Evolutionary conservation across 768 basidiomycete species (phyloP).

Genomic region (Termitomyces sp.): DNA sequence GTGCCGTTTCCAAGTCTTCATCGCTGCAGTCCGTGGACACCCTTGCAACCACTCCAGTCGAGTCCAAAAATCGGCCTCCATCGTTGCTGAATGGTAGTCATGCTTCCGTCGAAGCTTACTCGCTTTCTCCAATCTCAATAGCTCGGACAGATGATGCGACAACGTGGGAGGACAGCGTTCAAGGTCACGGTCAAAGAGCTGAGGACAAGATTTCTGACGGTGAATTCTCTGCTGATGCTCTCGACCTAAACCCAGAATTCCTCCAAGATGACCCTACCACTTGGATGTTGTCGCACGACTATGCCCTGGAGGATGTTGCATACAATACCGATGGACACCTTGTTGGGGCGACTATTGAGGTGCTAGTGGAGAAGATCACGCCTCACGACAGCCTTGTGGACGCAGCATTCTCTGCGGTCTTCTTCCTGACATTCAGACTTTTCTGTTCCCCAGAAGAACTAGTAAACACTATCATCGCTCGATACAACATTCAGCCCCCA

Average conservation of each 20-base stretch:
- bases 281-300: slow-evolving; percentile 72
- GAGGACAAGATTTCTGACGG: slow-evolving; percentile 57
- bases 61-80: slow-evolving; percentile 30
- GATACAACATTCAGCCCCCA: slow-evolving; percentile 81
- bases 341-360: slow-evolving; percentile 85
- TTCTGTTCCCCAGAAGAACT: slow-evolving; percentile 80
- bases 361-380: slow-evolving; percentile 95
- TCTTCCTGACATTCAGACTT: slow-evolving; percentile 94
- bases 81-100: slow-evolving; percentile 21
- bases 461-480: slow-evolving; percentile 69
- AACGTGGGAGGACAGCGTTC: slow-evolving; percentile 53
- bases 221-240: slow-evolving; percentile 47
- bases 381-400: slow-evolving; percentile 92
- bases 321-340: slow-evolving; percentile 90
- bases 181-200: slow-evolving; percentile 29
- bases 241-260: slow-evolving; percentile 35
- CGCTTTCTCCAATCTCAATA: slow-evolving; percentile 51
- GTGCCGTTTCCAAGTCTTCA: slow-evolving; percentile 44
- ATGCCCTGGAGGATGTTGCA: slow-evolving; percentile 77
- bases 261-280: slow-evolving; percentile 40
- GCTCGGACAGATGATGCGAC: slow-evolving; percentile 51
- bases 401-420: slow-evolving; percentile 79
- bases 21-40: slow-evolving; percentile 47
- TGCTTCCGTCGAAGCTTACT: slow-evolving; percentile 35
- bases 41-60: slow-evolving; percentile 45